Base-by-base conservation (phyloP, 225 moss, liverwort and hornwort species). In the Sphagnum tenellum region DNA sequence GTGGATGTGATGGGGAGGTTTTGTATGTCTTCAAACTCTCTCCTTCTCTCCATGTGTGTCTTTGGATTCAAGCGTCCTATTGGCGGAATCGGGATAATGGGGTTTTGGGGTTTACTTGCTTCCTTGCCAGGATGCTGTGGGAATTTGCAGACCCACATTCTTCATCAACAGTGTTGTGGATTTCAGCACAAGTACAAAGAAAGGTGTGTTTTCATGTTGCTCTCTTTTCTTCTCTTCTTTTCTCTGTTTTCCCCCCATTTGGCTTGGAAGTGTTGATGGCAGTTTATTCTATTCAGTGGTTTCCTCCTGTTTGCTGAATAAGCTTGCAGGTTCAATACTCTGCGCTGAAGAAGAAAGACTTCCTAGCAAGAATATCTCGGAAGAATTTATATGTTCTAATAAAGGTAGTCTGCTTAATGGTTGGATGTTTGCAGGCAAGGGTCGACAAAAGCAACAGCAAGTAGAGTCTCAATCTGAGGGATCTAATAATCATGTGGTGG, bases 341-440 rank as follows among this genome's bases (percentile, higher is more conserved):
- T 29, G 29, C 0, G 29, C 29, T 29, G 29, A 29, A 1, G 29
- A 29, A 29, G 29, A 29, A 29, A 29, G 29, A 29, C 29, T 29
- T 29, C 29, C 29, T 29, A 29, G 29, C 29, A 29, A 29, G 29
- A 29, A 29, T 29, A 29, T 29, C 29, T 29, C 1, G 29, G 29
- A 45, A 2, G 52, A 5, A 65, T 55, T 6, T 3, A 2, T 11
- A 29, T 51, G 4, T 55, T 8, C 10, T 52, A 5, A 9, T 52
- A 52, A 55, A 1, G 53, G 9, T 58, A 8, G 12, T 45, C 5
- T 49, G 13, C 2, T 46, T 5, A 5, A 12, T 5, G 50, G n/a
- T 46, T 64, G 12, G 29, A 29, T 66, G 60, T 67, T 7, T 65
- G 77, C 64, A 86, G 86, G 69, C 67, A 82, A 44, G 75, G 73